Evolutionary conservation across 2,329 filamentous ascomycete genomes (phyloP), one percentile per base, ranked within the genome.

Genomic region (Acrocalymma vagum): DNA sequence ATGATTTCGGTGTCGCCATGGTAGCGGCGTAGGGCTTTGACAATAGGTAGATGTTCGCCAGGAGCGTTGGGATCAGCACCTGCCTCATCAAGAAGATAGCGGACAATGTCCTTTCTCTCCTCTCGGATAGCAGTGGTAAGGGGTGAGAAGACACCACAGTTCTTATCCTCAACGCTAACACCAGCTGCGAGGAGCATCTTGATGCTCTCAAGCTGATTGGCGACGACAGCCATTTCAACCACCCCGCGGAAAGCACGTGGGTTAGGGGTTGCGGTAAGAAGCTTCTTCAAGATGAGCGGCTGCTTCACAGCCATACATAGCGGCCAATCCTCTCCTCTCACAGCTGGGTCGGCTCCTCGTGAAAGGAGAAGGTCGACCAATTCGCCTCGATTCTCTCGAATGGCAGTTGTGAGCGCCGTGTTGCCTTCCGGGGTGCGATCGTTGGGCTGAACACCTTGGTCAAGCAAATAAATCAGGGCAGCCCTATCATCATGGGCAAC

Each of bases 111-210:
- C 29, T 77, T 80, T 52, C 77, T 76, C 17, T 81, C 73, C 64
- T 88, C 85, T 9, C 84, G 82, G 40, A 87, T 81, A 7, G 83
- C 83, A 0, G 83, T 85, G 0, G 84, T 88, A 4, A 88, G 75
- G 0, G 84, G 82, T 1, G 83, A 86, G 71, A 88, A 89, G 32
- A 88, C 85, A 37, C 86, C 86, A 14, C 84, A 85, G 58, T 86
- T 88, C 69, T 84, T 85, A 69, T 87, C 86, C 63, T 88, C 85
- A 38, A 87, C 83, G 26, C 78, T 84, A 13, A 87, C 80, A 10
- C 85, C 85, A 0, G 84, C 82, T 11, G 72, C 75, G 11, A 88
- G 73, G 22, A 88, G 76, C 29, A 87, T 69, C 67, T 86, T 86
- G 66, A 88, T 76, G 23, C 80, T 85, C 45, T 86, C 83, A 10